Conservation (phyloP, 179 eudicot species). For the Amaranthus tricolor region DNA sequence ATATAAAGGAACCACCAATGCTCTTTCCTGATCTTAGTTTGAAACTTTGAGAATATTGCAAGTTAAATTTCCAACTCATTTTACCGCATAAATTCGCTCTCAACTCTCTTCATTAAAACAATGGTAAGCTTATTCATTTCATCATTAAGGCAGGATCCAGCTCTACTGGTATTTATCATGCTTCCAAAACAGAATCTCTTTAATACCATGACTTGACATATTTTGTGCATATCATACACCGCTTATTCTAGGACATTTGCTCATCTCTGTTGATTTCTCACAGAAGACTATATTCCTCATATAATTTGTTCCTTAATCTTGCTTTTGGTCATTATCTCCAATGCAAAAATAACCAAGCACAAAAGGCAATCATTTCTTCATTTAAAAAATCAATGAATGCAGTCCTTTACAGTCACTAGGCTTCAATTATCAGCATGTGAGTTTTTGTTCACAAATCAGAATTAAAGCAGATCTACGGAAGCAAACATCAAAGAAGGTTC, state of each 20-base stretch:
- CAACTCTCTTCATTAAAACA: background rate
- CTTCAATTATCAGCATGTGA: background rate
- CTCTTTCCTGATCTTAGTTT: background rate
- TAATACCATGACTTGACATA: background rate
- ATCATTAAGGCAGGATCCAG: background rate
- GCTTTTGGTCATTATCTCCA: background rate
- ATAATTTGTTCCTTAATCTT: background rate
- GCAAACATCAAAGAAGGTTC: background rate
- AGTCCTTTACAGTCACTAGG: background rate
- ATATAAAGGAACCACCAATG: background rate
- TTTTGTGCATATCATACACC: too few relatives aligned
- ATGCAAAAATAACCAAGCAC: background rate
- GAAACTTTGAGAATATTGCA: background rate
- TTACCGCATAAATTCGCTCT: background rate
- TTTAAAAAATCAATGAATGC: background rate
- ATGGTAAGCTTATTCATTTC: background rate
- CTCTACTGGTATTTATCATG: background rate
- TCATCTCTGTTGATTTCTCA: background rate
- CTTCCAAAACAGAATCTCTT: background rate
- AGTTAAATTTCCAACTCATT: background rate
- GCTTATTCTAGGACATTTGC: background rate
- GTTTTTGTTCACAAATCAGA: slow-evolving; percentile 9
- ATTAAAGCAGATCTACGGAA: background rate
- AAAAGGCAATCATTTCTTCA: background rate
- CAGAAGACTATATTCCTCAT: background rate